These are phyloP conservation scores for Ricinus communis DNA, from an alignment of 345 rosid genomes.

Conservation along the genomic window DNA sequence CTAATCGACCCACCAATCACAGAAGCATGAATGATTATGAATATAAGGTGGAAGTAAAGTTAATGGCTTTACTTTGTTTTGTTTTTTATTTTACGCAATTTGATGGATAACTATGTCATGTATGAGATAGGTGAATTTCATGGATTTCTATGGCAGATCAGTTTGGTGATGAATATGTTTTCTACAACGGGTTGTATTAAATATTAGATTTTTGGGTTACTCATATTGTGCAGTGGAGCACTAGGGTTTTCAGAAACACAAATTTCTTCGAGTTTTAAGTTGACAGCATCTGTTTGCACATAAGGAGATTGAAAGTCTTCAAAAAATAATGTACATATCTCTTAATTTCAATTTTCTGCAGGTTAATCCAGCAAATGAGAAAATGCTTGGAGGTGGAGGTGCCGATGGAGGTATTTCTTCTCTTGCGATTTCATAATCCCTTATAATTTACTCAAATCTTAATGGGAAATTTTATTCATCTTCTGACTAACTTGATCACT, in stretches of 20 bases:
- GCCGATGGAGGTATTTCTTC: constrained; percentile 73
- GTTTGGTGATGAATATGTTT: neutral
- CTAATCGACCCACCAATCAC: neutral
- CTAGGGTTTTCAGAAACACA: neutral
- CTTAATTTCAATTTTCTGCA: constrained; percentile 14
- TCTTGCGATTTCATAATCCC: neutral
- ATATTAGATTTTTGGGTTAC: neutral
- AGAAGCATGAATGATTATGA: neutral
- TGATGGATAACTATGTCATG: neutral
- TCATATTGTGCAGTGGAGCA: neutral
- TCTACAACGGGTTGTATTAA: too few relatives aligned
- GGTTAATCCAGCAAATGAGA: constrained; percentile 86
- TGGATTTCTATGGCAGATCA: too few relatives aligned
- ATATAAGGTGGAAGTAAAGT: neutral
- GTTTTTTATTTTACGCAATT: neutral
- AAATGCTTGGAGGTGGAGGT: constrained; percentile 94
- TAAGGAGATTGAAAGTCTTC: neutral
- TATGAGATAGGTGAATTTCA: too few relatives aligned
- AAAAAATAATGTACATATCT: neutral
- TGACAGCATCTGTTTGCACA: neutral
- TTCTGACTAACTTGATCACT: neutral
- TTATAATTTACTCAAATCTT: neutral
- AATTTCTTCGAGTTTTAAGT: neutral
- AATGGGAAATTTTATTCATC: neutral
- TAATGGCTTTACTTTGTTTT: constrained; percentile 1